Conservation (phyloP, 306 rosid genomes). For the Vigna nakashimae region DNA sequence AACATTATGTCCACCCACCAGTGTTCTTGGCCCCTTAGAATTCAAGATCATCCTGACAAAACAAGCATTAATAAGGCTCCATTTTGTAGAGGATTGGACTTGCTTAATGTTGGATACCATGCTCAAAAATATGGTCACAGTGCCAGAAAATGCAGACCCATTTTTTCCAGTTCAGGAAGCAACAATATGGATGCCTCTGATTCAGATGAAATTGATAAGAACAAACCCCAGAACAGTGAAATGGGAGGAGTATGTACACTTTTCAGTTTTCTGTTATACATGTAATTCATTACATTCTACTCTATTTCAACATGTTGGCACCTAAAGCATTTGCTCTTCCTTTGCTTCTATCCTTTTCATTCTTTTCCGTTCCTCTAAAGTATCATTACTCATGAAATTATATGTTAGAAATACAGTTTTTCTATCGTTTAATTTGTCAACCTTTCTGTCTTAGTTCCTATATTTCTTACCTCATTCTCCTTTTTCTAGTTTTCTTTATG, state of each 20-base stretch:
- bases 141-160: conserved; percentile 57
- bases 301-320: not conserved
- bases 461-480: not conserved
- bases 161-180: conserved; percentile 51
- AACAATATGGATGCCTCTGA: conserved; percentile 67
- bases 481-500: not conserved
- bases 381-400: conserved; percentile 23
- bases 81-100: conserved; percentile 60
- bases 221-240: conserved; percentile 56
- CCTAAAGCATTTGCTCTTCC: conserved; percentile 8
- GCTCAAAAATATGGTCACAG: conserved; percentile 47
- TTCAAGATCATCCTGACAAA: conserved; percentile 62
- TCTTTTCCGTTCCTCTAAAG: not conserved
- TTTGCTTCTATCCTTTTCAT: not conserved
- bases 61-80: conserved; percentile 60
- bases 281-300: conserved; percentile 38
- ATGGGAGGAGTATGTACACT: conserved; percentile 62
- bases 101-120: conserved; percentile 51
- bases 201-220: conserved; percentile 52
- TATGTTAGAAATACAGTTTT: not conserved
- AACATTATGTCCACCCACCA: conserved; percentile 74
- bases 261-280: conserved; percentile 32
- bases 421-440: not conserved
- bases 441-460: not conserved
- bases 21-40: conserved; percentile 67